A percentile compares a stretch with the other conserved stretches of the same genome.
phyloP scores from a whole-genome alignment of 2,329 filamentous ascomycete genomes.

The Microdochium nivale region DNA sequence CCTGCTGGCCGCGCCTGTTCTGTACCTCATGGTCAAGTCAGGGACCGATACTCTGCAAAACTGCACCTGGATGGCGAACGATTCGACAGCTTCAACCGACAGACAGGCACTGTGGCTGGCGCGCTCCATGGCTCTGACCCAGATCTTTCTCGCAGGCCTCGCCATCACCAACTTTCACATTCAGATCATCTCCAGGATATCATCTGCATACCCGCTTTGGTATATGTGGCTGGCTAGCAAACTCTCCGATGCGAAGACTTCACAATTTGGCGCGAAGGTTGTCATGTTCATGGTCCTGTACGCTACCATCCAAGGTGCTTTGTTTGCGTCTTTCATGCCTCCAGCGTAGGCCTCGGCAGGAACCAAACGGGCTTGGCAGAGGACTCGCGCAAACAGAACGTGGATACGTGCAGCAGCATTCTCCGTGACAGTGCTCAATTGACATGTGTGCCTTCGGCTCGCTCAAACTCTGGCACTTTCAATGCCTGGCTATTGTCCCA shows the following conservation, averaged over 20 bases:
- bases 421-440: no score
- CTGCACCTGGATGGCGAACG: slow-evolving; percentile 2
- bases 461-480: no score
- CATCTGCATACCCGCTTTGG: slow-evolving; percentile 84
- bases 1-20: slow-evolving; percentile 69
- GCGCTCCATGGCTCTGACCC: slow-evolving; percentile 57
- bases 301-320: slow-evolving; percentile 67
- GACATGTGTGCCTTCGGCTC: no score
- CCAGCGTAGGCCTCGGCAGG: slow-evolving; percentile 51
- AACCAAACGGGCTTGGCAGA: no score
- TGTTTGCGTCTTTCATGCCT: slow-evolving; percentile 87
- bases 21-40: slow-evolving; percentile 59
- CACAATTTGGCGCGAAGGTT: slow-evolving; percentile 24
- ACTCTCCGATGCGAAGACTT: slow-evolving; percentile 23
- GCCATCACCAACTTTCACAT: slow-evolving; percentile 81
- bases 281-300: slow-evolving; percentile 73
- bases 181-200: slow-evolving; percentile 84
- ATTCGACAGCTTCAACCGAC: background rate
- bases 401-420: no score
- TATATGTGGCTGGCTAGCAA: slow-evolving; percentile 67
- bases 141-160: slow-evolving; percentile 61
- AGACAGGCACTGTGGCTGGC: slow-evolving; percentile 22
- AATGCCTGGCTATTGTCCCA: no score
- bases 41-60: slow-evolving; percentile 29
- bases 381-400: no score